A percentile compares a stretch with the other conserved stretches of the same genome.
Conservation (phyloP, 495 filamentous ascomycete genomes). For the Aspergillus asperescens region DNA sequence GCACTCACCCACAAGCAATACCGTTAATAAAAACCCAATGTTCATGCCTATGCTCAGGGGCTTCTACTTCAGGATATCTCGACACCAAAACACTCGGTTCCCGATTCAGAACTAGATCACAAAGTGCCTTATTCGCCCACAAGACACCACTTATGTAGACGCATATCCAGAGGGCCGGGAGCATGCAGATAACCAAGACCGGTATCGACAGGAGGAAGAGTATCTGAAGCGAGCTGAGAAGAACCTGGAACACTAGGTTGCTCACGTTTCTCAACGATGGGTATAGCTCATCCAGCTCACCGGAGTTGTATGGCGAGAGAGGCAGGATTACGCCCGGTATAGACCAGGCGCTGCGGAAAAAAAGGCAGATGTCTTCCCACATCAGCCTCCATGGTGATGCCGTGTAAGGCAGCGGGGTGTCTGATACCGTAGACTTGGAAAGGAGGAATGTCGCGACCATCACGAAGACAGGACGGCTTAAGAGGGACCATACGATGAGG, state of each 20-base stretch:
- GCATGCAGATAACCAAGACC: conserved; percentile 35
- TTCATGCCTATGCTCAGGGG: conserved; percentile 25
- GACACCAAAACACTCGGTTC: conserved; percentile 23
- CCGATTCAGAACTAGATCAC: conserved; percentile 43
- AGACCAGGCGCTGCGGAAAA: conserved; percentile 45
- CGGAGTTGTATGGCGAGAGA: conserved; percentile 40
- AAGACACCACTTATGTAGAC: conserved; percentile 30
- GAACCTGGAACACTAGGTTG: conserved; percentile 45
- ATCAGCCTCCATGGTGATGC: conserved; percentile 52
- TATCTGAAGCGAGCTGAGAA: conserved; percentile 40
- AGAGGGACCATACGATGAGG: not conserved
- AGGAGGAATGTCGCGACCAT: conserved; percentile 1
- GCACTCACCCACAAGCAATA: conserved; percentile 29
- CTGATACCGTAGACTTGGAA: not conserved
- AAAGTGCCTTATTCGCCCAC: conserved; percentile 45
- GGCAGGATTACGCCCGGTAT: conserved; percentile 52
- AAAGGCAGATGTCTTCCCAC: conserved; percentile 48
- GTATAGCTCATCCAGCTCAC: conserved; percentile 52
- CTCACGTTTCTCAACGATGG: conserved; percentile 43
- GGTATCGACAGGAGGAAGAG: conserved; percentile 43
- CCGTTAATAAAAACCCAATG: conserved; percentile 41
- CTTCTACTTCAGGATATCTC: conserved; percentile 17
- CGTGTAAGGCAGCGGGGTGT: conserved; percentile 44
- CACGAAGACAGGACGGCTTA: not conserved
- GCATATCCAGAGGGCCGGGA: conserved; percentile 49